Evolutionary conservation across 2,329 filamentous ascomycete species (phyloP), one percentile per base, ranked within the genome.

Genomic region (Trichoderma semiorbis): DNA sequence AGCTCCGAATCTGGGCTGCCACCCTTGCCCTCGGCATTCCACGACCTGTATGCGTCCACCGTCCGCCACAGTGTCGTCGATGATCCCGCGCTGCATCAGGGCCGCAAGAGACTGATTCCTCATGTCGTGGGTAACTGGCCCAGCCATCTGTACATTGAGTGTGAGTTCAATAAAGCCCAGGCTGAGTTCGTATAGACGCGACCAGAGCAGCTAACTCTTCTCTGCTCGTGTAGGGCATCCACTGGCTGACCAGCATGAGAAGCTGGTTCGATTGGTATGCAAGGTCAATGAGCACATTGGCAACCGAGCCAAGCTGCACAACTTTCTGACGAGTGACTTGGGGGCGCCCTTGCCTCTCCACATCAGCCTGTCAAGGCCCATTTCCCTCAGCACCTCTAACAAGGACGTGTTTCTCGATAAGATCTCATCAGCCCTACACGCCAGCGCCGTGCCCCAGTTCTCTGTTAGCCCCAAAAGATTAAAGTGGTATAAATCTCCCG

Each of bases 81-180:
- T 81, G 92, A 97, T 78, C 94, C 95, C 1, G 86, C 87, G 72
- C 85, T 98, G 72, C 96, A 99, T 80, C 92, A 92, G 36, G 96
- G 96, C 69, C 90, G 95, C 60, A 93, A 91, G 78, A 89, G 96
- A 55, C 88, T 91, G 71, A 92, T 90, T 63, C 95, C 95, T 28
- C 96, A 99, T 81, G 85, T 95, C 30, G 89, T 90, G 72, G 96
- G 96, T 73, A 93, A 94, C 80, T 99, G 96, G 96, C 94, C 95
- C 1, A 94, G 91, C 39, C 95, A 98, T 81, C 80, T 98, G 60
- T 98, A 97, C 80, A 85, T 97, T 71, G 95, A 98, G 84, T 99
- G 96, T 97, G 86, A 82, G 67, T 58, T 18, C 14, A 26, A n/a
- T 26, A 0, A 8, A 21, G 30, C 18, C 28, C 32, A 16, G 16